A percentile compares a stretch with the other conserved stretches of the same genome.
Evolutionary conservation across 2,329 filamentous ascomycete genomes (phyloP).

Genomic region (Fusarium subtropicale): DNA sequence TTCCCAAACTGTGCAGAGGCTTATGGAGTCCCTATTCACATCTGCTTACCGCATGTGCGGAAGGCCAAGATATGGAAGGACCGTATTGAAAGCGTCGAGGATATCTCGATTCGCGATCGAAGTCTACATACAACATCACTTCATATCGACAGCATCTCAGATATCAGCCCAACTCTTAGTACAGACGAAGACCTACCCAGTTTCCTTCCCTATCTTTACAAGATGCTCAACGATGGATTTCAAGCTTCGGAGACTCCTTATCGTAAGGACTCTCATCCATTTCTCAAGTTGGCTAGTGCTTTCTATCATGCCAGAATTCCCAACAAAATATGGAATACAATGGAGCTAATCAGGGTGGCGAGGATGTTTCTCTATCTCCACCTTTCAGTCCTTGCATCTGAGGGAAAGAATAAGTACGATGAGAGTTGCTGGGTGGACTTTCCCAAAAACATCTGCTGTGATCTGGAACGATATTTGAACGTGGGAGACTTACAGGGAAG

Average conservation of each 20-base stretch:
- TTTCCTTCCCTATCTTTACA: neutral
- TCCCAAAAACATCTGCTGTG: neutral
- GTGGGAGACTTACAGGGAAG: accelerated
- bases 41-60: neutral
- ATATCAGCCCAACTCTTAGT: neutral
- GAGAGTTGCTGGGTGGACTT: accelerated
- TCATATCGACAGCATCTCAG: neutral
- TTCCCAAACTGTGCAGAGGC: neutral
- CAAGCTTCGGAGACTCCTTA: neutral
- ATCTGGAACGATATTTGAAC: neutral
- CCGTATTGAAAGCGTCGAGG: neutral
- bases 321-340: neutral
- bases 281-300: neutral
- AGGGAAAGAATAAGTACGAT: neutral
- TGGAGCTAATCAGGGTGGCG: neutral
- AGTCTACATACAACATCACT: neutral
- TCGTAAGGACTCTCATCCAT: neutral
- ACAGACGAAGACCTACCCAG: neutral
- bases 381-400: accelerated
- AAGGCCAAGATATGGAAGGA: neutral
- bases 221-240: neutral
- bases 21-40: accelerated
- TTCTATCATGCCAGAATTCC: neutral
- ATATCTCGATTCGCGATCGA: neutral
- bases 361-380: neutral